These are phyloP conservation scores for Penicillium concentricum DNA, from an alignment of 2,329 filamentous ascomycete species.

Conservation along the genomic window DNA sequence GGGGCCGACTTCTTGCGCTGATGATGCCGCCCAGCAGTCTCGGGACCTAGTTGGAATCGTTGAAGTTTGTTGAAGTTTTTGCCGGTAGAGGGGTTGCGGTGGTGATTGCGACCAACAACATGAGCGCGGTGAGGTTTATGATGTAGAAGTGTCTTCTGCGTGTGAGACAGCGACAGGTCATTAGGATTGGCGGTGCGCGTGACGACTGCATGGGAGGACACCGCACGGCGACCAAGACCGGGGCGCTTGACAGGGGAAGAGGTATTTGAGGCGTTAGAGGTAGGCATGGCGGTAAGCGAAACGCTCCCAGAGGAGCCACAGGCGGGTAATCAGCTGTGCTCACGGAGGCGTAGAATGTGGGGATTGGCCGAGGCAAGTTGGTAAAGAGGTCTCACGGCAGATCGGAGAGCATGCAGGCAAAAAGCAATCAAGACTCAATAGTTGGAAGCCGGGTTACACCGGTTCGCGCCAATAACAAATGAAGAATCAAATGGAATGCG, in stretches of 20 bases:
- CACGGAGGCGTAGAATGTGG: slow-evolving; percentile 23
- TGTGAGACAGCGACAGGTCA: slow-evolving; percentile 34
- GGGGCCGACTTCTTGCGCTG: slow-evolving; percentile 49
- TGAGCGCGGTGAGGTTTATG: slow-evolving; percentile 44
- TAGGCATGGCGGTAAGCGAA: slow-evolving; percentile 25
- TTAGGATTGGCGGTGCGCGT: slow-evolving; percentile 33
- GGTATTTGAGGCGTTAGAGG: slow-evolving; percentile 23
- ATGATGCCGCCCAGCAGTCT: slow-evolving; percentile 39
- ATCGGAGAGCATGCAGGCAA: slow-evolving; percentile 23
- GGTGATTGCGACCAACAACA: slow-evolving; percentile 44
- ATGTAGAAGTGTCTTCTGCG: slow-evolving; percentile 33
- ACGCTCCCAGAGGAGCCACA: slow-evolving; percentile 14
- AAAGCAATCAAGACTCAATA: slow-evolving; percentile 23
- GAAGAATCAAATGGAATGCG: neutral
- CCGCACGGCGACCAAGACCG: slow-evolving; percentile 40
- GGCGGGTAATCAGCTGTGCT: slow-evolving; percentile 22
- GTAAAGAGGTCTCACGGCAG: slow-evolving; percentile 24
- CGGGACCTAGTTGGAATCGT: slow-evolving; percentile 34
- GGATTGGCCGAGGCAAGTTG: slow-evolving; percentile 25
- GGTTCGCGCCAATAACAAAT: neutral
- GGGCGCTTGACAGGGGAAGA: slow-evolving; percentile 43
- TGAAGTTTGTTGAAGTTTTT: slow-evolving; percentile 48
- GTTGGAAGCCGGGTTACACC: slow-evolving; percentile 12
- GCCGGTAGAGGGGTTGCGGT: slow-evolving; percentile 44
- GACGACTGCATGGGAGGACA: slow-evolving; percentile 42